A percentile compares a stretch with the other conserved stretches of the same genome.
phyloP scores from a whole-genome alignment of 1,139 yeast genomes.

The Pneumocystis jirovecii region DNA sequence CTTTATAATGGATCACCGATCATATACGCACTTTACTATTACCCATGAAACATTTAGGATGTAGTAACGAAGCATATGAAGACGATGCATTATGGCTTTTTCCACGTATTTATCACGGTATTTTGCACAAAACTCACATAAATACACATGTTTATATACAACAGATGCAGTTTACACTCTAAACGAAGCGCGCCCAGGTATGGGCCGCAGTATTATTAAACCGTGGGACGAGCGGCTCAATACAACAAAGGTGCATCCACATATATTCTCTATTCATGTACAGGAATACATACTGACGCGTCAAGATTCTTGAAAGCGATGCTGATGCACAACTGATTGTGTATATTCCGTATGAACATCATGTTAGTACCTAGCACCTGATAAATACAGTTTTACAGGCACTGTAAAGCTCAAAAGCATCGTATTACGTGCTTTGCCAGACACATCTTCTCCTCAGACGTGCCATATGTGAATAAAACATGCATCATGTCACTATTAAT shows the following conservation, averaged over 20 bases:
- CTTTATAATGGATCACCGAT: too few relatives aligned
- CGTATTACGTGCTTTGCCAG: conserved; percentile 51
- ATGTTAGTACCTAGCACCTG: too few relatives aligned
- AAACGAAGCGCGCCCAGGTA: conserved; percentile 42
- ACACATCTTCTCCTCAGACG: conserved; percentile 46
- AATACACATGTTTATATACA: too few relatives aligned
- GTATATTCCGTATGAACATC: conserved; percentile 42
- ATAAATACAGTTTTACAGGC: conserved; percentile 50
- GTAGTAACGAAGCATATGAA: too few relatives aligned
- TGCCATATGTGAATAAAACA: conserved; percentile 59
- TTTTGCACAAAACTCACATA: too few relatives aligned
- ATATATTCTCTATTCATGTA: too few relatives aligned
- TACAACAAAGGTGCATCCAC: too few relatives aligned
- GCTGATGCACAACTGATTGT: conserved; percentile 69
- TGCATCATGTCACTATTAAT: too few relatives aligned
- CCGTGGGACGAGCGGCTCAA: conserved; percentile 38
- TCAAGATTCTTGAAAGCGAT: conserved; percentile 50
- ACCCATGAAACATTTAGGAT: too few relatives aligned
- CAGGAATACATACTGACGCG: too few relatives aligned
- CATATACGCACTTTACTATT: too few relatives aligned
- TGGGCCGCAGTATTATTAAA: conserved; percentile 32
- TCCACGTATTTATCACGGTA: not conserved
- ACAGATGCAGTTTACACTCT: conserved; percentile 35
- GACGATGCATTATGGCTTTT: not conserved
- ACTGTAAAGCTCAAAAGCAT: conserved; percentile 61